These are phyloP conservation scores for Talaromyces verruculosus DNA, from an alignment of 2,329 filamentous ascomycete genomes.

Conservation along the genomic window DNA sequence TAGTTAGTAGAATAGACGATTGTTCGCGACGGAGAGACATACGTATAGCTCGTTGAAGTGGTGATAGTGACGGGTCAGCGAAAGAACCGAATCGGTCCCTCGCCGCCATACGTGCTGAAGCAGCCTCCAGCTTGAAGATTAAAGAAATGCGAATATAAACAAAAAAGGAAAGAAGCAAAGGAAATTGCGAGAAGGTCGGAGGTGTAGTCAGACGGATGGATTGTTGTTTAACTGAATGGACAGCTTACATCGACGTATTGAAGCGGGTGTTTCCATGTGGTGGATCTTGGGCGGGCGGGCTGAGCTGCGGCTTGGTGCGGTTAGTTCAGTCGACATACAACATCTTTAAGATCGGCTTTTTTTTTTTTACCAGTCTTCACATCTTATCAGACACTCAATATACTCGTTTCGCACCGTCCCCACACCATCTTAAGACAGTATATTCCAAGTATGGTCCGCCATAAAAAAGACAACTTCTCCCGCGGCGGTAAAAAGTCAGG, in stretches of 20 bases:
- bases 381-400: not conserved
- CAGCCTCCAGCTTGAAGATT: slow-evolving; percentile 74
- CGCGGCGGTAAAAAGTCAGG: slow-evolving; percentile 71
- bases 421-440: too few relatives aligned
- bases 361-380: not conserved
- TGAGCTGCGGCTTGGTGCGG: slow-evolving; percentile 10
- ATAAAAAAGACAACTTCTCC: slow-evolving; percentile 84
- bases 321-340: not conserved
- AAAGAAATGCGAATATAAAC: slow-evolving; percentile 20
- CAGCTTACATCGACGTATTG: slow-evolving; percentile 5
- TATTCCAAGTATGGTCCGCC: too few relatives aligned
- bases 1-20: not conserved
- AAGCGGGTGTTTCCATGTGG: slow-evolving; percentile 9
- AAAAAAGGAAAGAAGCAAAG: slow-evolving; percentile 12
- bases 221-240: slow-evolving; percentile 5
- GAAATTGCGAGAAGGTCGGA: too few relatives aligned
- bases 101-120: slow-evolving; percentile 90
- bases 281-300: slow-evolving; percentile 16
- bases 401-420: not conserved
- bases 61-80: slow-evolving; percentile 74
- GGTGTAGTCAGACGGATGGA: not conserved
- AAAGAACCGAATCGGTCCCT: slow-evolving; percentile 89
- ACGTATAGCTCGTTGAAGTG: slow-evolving; percentile 90
- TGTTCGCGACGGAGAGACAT: slow-evolving; percentile 28
- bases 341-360: not conserved